A percentile compares a stretch with the other conserved stretches of the same genome.
Conservation (phyloP, 2,329 filamentous ascomycete species). For the Nothophoma quercina region DNA sequence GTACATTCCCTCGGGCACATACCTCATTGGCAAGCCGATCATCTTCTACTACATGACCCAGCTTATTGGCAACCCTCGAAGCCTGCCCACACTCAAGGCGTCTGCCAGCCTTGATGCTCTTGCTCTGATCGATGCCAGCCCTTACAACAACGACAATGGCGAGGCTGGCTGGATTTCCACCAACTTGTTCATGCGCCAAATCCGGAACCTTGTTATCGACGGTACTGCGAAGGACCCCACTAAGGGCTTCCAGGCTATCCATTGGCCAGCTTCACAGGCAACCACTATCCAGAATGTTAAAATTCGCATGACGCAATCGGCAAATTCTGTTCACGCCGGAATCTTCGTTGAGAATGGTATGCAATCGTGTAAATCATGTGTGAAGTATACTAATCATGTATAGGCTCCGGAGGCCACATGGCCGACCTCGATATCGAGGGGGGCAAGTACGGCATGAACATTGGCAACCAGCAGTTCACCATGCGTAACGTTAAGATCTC, state of each 20-base stretch:
- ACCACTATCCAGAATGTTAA: constrained; percentile 57
- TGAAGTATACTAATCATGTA: constrained; percentile 1
- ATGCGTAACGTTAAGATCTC: constrained; percentile 65
- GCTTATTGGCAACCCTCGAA: constrained; percentile 66
- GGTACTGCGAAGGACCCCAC: constrained; percentile 58
- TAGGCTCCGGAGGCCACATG: constrained; percentile 56
- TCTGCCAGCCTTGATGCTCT: constrained; percentile 61
- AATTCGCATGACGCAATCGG: constrained; percentile 50
- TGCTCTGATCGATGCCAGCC: constrained; percentile 68
- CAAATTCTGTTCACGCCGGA: constrained; percentile 58
- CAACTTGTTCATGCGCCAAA: constrained; percentile 70
- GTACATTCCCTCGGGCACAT: constrained; percentile 67
- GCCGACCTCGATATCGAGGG: constrained; percentile 56
- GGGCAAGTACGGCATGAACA: constrained; percentile 52
- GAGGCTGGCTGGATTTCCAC: constrained; percentile 59
- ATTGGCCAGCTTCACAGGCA: constrained; percentile 58
- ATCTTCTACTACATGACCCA: constrained; percentile 71
- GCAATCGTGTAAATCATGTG: background rate
- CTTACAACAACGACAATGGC: constrained; percentile 48
- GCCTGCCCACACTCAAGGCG: constrained; percentile 64
- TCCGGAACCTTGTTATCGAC: constrained; percentile 71
- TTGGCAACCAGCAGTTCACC: constrained; percentile 64
- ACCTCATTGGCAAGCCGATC: constrained; percentile 59
- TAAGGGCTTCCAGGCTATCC: constrained; percentile 56
- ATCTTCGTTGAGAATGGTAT: constrained; percentile 56